A percentile compares a stretch with the other conserved stretches of the same genome.
These are phyloP conservation scores for Sphagnum contortum DNA, from an alignment of 225 moss, liverwort and hornwort genomes.

Conservation along the genomic window DNA sequence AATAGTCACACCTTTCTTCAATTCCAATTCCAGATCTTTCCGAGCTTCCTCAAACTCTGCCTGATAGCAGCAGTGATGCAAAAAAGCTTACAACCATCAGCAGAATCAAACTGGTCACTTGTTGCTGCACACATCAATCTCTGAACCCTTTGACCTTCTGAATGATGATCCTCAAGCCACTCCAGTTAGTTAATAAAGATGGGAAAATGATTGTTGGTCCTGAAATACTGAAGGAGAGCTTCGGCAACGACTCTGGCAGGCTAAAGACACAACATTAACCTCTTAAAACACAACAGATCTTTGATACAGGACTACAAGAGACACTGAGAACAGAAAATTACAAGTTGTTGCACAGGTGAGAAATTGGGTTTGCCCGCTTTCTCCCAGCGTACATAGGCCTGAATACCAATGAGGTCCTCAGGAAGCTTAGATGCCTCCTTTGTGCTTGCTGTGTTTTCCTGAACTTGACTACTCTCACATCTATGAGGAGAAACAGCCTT, in stretches of 20 bases:
- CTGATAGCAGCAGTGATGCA: conserved; percentile 2
- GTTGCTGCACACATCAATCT: no score
- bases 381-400: conserved; percentile 7
- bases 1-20: conserved; percentile 9
- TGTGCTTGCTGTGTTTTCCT: conserved; percentile 9
- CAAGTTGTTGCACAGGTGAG: conserved; percentile 3
- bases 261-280: no score
- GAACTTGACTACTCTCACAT: conserved; percentile 13
- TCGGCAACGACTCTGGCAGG: no score
- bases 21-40: conserved; percentile 16
- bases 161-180: no score
- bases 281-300: no score
- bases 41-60: conserved; percentile 17
- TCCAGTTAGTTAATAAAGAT: no score
- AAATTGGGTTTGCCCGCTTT: conserved; percentile 1
- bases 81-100: neutral
- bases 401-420: neutral
- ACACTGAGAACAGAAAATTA: neutral
- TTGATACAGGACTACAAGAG: no score
- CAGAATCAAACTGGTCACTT: no score
- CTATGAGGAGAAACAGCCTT: no score
- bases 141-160: no score
- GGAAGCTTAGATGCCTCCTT: conserved; percentile 7
- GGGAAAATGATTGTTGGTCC: no score
- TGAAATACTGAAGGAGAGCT: no score